Evolutionary conservation across 345 rosid species (phyloP).

Genomic region (Linum lewisii): DNA sequence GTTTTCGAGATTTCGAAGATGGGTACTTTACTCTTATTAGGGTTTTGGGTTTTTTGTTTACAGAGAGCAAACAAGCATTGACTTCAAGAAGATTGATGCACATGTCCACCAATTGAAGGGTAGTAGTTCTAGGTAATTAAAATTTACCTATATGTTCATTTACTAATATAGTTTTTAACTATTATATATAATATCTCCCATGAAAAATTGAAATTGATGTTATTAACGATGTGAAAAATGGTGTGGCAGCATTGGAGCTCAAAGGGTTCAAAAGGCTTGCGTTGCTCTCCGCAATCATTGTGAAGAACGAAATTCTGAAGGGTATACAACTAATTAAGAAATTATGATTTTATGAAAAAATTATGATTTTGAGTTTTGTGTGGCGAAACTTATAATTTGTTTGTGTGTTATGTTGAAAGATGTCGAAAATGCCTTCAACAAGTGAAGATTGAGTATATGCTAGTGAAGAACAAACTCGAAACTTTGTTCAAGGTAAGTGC

Average conservation of each 20-base stretch:
- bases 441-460: constrained; percentile 39
- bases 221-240: constrained; percentile 5
- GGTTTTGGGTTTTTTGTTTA: no score
- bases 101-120: constrained; percentile 9
- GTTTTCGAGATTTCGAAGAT: neutral
- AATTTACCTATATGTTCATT: neutral
- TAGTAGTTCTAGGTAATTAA: constrained; percentile 5
- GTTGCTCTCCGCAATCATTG: constrained; percentile 36
- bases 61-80: constrained; percentile 1
- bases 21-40: neutral
- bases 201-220: no score
- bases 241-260: constrained; percentile 44
- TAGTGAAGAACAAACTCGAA: constrained; percentile 52
- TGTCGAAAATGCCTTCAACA: constrained; percentile 53
- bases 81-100: constrained; percentile 3
- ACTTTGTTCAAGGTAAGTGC: constrained; percentile 39
- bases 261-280: constrained; percentile 47
- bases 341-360: no score
- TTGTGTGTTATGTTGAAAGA: constrained; percentile 20
- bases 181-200: no score
- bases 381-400: neutral
- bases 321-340: constrained; percentile 22
- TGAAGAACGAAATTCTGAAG: constrained; percentile 37
- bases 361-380: no score
- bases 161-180: no score